Percentiles rank a stretch among this genome's conserved stretches.
Conservation (phyloP, 345 rosid species). For the Pelargonium nanum region DNA sequence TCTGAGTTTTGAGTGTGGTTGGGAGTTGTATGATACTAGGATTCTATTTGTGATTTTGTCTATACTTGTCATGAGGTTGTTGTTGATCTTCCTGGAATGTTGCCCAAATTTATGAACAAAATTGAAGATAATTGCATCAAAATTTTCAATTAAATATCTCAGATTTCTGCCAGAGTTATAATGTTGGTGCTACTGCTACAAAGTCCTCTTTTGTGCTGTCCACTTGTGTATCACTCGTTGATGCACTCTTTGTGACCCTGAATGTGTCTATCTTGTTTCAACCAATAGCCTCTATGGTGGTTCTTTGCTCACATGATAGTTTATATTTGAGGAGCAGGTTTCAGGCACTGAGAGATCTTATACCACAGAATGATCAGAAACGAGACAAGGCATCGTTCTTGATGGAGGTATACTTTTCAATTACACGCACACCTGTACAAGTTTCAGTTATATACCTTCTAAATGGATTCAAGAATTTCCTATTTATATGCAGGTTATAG, state of each 20-base stretch:
- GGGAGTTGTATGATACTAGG: too few species aligned
- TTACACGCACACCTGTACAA: too few species aligned
- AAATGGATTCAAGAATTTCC: not conserved
- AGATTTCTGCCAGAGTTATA: too few species aligned
- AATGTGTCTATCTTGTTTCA: not conserved
- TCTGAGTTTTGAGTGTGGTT: too few species aligned
- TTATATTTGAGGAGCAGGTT: conserved; percentile 41
- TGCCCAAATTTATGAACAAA: too few species aligned
- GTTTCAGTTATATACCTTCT: not conserved
- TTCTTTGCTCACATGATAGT: conserved; percentile 1
- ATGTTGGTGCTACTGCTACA: conserved; percentile 3
- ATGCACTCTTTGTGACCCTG: not conserved
- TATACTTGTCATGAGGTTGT: too few species aligned
- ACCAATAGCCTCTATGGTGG: not conserved
- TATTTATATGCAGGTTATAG: conserved; percentile 47
- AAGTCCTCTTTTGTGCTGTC: too few species aligned
- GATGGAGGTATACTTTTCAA: conserved; percentile 41
- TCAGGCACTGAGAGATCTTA: conserved; percentile 67
- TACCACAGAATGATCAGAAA: conserved; percentile 75
- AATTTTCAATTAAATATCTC: too few species aligned
- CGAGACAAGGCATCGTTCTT: conserved; percentile 81
- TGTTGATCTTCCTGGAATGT: too few species aligned
- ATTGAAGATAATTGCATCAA: too few species aligned
- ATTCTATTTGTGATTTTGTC: too few species aligned
- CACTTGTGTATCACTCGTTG: not conserved